A percentile compares a stretch with the other conserved stretches of the same genome.
Conservation (phyloP, 164 flowering plant species). For the Sextonia rubra region DNA sequence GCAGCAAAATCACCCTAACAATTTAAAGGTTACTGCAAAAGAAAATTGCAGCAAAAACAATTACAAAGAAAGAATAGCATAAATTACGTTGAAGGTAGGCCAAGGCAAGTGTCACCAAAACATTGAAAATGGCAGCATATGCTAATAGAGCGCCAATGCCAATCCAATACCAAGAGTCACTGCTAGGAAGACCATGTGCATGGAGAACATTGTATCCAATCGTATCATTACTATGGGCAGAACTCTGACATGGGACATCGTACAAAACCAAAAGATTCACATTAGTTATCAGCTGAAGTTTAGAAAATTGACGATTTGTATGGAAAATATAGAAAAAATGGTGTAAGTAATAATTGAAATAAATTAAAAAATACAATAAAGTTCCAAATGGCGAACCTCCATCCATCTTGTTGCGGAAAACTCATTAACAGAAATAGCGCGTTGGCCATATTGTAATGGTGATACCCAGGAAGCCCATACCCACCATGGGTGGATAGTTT, state of each 20-base stretch:
- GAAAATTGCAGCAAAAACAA: neutral
- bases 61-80: neutral
- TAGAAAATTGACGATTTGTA: no score
- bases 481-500: slow-evolving; percentile 75
- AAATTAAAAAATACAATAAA: slow-evolving; percentile 5
- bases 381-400: slow-evolving; percentile 41
- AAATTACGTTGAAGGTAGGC: slow-evolving; percentile 73
- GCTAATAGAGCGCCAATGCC: slow-evolving; percentile 58
- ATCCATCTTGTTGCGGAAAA: slow-evolving; percentile 77
- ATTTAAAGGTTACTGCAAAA: neutral
- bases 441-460: slow-evolving; percentile 78
- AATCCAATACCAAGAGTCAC: slow-evolving; percentile 73
- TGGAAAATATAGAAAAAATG: neutral
- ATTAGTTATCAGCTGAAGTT: neutral
- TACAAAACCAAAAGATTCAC: slow-evolving; percentile 2
- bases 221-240: slow-evolving; percentile 29
- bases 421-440: slow-evolving; percentile 81
- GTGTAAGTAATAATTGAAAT: neutral
- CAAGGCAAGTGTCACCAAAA: slow-evolving; percentile 53
- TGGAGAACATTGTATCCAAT: slow-evolving; percentile 60
- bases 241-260: slow-evolving; percentile 34
- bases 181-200: slow-evolving; percentile 41
- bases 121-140: slow-evolving; percentile 59
- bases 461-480: slow-evolving; percentile 85
- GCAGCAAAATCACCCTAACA: neutral